Evolutionary conservation across 192 early-diverging fungal genomes (phyloP).

Genomic region (Lunasporangiospora selenospora): DNA sequence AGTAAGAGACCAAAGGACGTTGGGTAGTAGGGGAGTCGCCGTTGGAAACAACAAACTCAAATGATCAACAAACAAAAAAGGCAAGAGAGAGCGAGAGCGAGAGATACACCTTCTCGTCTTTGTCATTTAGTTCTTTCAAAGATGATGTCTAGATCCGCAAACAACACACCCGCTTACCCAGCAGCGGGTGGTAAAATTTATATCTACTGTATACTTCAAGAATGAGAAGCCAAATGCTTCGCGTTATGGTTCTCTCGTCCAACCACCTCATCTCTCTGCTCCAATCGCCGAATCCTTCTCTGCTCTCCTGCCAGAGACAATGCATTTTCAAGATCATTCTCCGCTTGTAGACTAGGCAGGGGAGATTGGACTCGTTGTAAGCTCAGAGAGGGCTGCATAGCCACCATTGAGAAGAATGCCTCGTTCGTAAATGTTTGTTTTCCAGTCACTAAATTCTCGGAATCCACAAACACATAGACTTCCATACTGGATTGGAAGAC

Average conservation of each 20-base stretch:
- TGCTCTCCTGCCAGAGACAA: slow-evolving; percentile 47
- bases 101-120: no score
- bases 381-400: slow-evolving; percentile 10
- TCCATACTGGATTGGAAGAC: slow-evolving; percentile 63
- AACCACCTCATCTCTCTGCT: slow-evolving; percentile 49
- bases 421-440: slow-evolving; percentile 65
- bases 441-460: slow-evolving; percentile 60
- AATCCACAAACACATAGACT: slow-evolving; percentile 61
- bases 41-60: no score
- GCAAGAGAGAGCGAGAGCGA: no score
- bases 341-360: slow-evolving; percentile 43
- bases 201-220: no score
- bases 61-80: no score
- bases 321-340: slow-evolving; percentile 44
- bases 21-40: no score
- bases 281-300: slow-evolving; percentile 47
- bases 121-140: background rate
- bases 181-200: no score
- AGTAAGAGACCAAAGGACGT: no score
- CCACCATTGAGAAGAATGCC: slow-evolving; percentile 62
- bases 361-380: background rate
- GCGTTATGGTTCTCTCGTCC: slow-evolving; percentile 19
- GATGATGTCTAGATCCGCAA: background rate
- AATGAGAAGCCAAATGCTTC: background rate
- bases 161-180: background rate